Conservation (phyloP, 1,284 basidiomycete genomes). For the Pascua guehoae region DNA sequence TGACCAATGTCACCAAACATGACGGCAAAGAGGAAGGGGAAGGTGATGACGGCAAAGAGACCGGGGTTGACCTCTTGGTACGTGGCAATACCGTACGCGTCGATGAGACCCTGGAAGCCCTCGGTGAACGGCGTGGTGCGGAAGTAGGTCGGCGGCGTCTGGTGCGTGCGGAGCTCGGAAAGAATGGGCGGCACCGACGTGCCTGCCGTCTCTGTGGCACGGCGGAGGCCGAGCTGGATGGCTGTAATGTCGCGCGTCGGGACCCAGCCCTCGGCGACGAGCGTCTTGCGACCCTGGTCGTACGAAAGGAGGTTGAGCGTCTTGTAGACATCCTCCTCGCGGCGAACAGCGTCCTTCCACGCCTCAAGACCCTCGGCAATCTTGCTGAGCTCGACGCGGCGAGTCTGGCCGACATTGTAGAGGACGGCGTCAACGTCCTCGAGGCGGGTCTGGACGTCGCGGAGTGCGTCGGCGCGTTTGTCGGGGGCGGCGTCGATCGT, state of each 20-base stretch:
- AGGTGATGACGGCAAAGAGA: conserved; percentile 87
- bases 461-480: conserved; percentile 83
- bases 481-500: conserved; percentile 92
- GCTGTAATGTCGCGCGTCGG: conserved; percentile 82
- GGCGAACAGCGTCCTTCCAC: conserved; percentile 91
- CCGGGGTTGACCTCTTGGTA: conserved; percentile 99
- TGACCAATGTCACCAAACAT: conserved; percentile 99
- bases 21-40: conserved; percentile 98
- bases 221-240: conserved; percentile 84
- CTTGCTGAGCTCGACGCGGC: conserved; percentile 78
- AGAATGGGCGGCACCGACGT: conserved; percentile 89
- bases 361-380: conserved; percentile 81
- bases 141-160: conserved; percentile 92
- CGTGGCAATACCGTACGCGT: conserved; percentile 89
- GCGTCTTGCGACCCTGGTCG: conserved; percentile 86
- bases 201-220: conserved; percentile 93
- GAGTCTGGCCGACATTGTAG: conserved; percentile 81
- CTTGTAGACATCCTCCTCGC: conserved; percentile 95
- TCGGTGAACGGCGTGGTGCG: conserved; percentile 96
- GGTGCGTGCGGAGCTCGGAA: conserved; percentile 82
- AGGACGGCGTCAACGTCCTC: conserved; percentile 90
- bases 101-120: conserved; percentile 97
- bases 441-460: conserved; percentile 81
- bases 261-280: conserved; percentile 97
- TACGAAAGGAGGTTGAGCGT: conserved; percentile 93